Percentiles rank a stretch among this genome's conserved stretches.
These are phyloP conservation scores for Trichoderma citrinoviride DNA, from an alignment of 2,329 filamentous ascomycete genomes.

Conservation along the genomic window DNA sequence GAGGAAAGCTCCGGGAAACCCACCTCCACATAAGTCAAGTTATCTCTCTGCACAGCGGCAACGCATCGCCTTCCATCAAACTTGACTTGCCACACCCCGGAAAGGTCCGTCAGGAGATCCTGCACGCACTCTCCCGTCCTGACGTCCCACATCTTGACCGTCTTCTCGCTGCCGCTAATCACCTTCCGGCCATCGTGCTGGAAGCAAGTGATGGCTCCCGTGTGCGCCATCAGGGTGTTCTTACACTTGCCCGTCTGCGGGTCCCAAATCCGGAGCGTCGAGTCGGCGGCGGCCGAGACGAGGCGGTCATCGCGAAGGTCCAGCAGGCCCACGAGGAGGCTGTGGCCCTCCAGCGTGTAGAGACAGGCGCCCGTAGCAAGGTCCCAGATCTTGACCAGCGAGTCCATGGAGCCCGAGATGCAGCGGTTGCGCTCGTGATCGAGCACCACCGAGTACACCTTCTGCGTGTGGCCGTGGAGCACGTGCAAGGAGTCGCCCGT, in stretches of 20 bases:
- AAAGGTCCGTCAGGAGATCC: constrained; percentile 87
- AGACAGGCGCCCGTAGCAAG: constrained; percentile 80
- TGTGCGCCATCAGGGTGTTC: constrained; percentile 87
- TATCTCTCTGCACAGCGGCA: constrained; percentile 90
- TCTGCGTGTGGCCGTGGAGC: constrained; percentile 81
- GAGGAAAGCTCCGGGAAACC: constrained; percentile 33
- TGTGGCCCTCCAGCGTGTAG: constrained; percentile 89
- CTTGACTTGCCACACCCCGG: constrained; percentile 98
- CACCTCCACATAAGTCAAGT: constrained; percentile 93
- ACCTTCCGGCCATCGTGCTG: constrained; percentile 97
- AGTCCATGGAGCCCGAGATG: constrained; percentile 98
- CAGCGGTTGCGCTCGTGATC: constrained; percentile 90
- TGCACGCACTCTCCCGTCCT: constrained; percentile 87
- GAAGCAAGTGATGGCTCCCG: constrained; percentile 96
- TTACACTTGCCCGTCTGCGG: constrained; percentile 89
- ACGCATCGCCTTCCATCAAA: constrained; percentile 96
- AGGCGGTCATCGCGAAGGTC: constrained; percentile 87
- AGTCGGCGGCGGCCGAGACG: constrained; percentile 93
- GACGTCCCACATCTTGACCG: constrained; percentile 98
- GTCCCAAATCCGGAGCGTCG: constrained; percentile 94
- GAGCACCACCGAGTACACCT: constrained; percentile 95
- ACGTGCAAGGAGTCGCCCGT: constrained; percentile 85
- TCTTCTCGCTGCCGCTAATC: constrained; percentile 92
- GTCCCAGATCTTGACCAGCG: constrained; percentile 96
- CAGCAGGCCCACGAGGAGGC: constrained; percentile 84